Conservation (phyloP, 148 eudicot species). For the Rhododendron henanense region DNA sequence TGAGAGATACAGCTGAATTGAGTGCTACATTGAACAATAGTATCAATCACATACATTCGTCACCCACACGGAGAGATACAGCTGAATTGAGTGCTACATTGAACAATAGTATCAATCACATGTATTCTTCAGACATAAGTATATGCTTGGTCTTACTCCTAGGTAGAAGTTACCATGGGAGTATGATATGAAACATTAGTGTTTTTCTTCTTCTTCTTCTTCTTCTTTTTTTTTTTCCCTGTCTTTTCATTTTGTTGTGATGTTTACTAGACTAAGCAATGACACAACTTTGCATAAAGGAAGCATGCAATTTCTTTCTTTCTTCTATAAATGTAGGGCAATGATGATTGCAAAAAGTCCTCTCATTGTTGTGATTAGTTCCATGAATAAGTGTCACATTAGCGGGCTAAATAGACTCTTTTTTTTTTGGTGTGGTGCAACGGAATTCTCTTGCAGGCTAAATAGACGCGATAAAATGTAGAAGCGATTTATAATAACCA, state of each 20-base stretch:
- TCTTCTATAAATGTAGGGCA: neutral
- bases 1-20: conserved; percentile 38
- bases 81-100: conserved; percentile 1
- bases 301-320: neutral
- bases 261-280: neutral
- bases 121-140: neutral
- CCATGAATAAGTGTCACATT: neutral
- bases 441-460: no score
- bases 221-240: no score
- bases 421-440: neutral
- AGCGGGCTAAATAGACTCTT: neutral
- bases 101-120: neutral
- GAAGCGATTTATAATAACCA: neutral
- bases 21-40: neutral
- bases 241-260: neutral
- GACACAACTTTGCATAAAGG: neutral
- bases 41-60: neutral
- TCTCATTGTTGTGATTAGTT: neutral
- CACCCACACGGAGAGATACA: conserved; percentile 60
- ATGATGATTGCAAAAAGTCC: neutral
- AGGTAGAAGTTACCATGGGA: neutral
- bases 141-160: neutral
- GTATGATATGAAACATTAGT: neutral
- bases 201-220: no score
- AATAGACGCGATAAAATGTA: neutral